These are phyloP conservation scores for Ustilago tritici DNA, from an alignment of 1,284 basidiomycete genomes.

Conservation along the genomic window DNA sequence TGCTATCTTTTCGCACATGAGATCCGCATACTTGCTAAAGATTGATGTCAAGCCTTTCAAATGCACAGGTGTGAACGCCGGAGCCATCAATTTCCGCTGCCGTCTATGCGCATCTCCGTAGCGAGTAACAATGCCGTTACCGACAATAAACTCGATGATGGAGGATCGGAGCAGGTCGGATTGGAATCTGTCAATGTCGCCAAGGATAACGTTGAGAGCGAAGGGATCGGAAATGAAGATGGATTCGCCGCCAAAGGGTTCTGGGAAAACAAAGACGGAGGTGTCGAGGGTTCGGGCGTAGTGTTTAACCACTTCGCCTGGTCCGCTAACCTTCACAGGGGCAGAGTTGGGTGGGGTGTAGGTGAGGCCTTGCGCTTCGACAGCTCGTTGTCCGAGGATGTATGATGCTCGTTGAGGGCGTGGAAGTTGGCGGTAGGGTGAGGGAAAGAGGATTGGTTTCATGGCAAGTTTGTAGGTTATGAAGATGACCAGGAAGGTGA, in stretches of 20 bases:
- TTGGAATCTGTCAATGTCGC: constrained; percentile 46
- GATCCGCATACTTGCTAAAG: constrained; percentile 49
- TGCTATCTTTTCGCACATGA: constrained; percentile 51
- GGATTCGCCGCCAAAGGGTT: constrained; percentile 43
- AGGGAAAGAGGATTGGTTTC: constrained; percentile 43
- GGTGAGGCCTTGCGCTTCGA: constrained; percentile 40
- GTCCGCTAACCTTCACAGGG: neutral
- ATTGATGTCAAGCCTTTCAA: constrained; percentile 43
- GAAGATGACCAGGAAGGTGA: constrained; percentile 20
- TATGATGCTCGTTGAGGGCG: constrained; percentile 26
- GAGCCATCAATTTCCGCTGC: constrained; percentile 56
- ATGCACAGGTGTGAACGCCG: constrained; percentile 56
- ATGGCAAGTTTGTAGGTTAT: constrained; percentile 44
- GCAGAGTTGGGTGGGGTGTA: constrained; percentile 10
- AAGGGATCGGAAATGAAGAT: constrained; percentile 32
- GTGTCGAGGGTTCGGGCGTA: constrained; percentile 21
- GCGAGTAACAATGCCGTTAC: constrained; percentile 41
- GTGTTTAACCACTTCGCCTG: constrained; percentile 17
- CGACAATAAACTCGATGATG: constrained; percentile 49
- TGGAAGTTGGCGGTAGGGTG: constrained; percentile 38
- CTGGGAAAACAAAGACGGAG: constrained; percentile 37
- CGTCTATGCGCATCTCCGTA: constrained; percentile 47
- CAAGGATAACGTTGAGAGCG: constrained; percentile 38
- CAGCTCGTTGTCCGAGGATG: constrained; percentile 34
- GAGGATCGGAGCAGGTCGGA: constrained; percentile 31